Evolutionary conservation across 2,329 filamentous ascomycete genomes (phyloP).

Genomic region (Aspergillus sp.): DNA sequence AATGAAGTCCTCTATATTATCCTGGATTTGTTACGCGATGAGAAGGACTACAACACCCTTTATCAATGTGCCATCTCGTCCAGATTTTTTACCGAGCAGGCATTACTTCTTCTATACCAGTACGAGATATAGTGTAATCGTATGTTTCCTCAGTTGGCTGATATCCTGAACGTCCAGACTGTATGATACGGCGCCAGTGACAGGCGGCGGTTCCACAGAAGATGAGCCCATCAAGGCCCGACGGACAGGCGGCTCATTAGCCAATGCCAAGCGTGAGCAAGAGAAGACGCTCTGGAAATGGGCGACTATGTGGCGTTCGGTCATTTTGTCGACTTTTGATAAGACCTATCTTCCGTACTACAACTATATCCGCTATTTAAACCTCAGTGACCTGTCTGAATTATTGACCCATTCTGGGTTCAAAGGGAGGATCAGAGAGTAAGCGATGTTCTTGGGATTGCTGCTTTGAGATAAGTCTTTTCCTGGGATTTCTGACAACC

Average conservation of each 20-base stretch:
- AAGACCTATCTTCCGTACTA: conserved; percentile 60
- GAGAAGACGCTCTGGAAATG: conserved; percentile 47
- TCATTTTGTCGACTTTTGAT: conserved; percentile 57
- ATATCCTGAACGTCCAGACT: conserved; percentile 30
- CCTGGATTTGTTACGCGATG: conserved; percentile 16
- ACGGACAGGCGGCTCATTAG: conserved; percentile 9
- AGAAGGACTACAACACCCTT: conserved; percentile 19
- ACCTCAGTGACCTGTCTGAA: conserved; percentile 53
- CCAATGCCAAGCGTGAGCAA: conserved; percentile 34
- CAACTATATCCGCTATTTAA: conserved; percentile 56
- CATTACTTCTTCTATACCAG: conserved; percentile 18
- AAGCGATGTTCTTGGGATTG: conserved; percentile 23
- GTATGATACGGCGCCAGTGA: conserved; percentile 40
- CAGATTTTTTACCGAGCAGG: conserved; percentile 14
- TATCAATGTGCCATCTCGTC: conserved; percentile 22
- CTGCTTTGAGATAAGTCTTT: background rate
- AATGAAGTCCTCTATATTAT: conserved; percentile 21
- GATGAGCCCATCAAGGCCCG: conserved; percentile 36
- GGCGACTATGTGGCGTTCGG: conserved; percentile 59
- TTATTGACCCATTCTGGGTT: conserved; percentile 55
- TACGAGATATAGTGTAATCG: conserved; percentile 6
- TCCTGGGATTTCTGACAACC: conserved; percentile 2
- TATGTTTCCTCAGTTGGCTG: background rate
- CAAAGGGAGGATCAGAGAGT: conserved; percentile 49
- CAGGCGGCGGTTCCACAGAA: conserved; percentile 34